Conservation (phyloP, 345 rosid genomes). For the Ricinus communis region DNA sequence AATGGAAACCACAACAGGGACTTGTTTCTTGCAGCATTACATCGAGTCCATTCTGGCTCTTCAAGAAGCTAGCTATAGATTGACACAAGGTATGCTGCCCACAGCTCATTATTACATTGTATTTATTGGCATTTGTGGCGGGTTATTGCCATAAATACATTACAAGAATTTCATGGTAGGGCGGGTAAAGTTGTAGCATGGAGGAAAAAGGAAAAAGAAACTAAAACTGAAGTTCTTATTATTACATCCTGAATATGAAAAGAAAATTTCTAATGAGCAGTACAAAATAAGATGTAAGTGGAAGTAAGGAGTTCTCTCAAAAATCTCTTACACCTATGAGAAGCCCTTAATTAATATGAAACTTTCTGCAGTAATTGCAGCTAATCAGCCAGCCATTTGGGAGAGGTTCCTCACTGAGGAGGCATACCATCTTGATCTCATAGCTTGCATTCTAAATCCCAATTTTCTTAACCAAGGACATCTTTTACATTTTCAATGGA, state of each 20-base stretch:
- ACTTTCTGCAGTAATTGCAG: neutral
- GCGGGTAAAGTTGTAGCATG: neutral
- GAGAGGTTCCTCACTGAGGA: neutral
- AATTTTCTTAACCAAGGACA: neutral
- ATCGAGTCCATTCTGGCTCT: slow-evolving; percentile 84
- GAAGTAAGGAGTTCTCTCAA: neutral
- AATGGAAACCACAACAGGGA: slow-evolving; percentile 79
- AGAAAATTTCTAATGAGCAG: neutral
- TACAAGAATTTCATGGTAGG: neutral
- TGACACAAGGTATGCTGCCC: slow-evolving; percentile 55
- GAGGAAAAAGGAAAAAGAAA: neutral
- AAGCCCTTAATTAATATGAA: neutral
- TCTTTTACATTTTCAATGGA: slow-evolving; percentile 14
- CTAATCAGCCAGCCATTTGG: neutral
- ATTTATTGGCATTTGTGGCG: neutral
- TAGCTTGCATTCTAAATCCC: neutral
- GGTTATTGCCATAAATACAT: neutral
- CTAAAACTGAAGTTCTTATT: neutral
- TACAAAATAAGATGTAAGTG: neutral
- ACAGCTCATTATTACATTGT: neutral
- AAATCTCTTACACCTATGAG: neutral
- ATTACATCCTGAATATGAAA: neutral
- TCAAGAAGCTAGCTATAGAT: slow-evolving; percentile 69
- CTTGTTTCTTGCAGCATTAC: slow-evolving; percentile 80
- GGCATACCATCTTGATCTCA: neutral